phyloP scores from a whole-genome alignment of 1,284 basidiomycete species.

The Sparassis latifolia region DNA sequence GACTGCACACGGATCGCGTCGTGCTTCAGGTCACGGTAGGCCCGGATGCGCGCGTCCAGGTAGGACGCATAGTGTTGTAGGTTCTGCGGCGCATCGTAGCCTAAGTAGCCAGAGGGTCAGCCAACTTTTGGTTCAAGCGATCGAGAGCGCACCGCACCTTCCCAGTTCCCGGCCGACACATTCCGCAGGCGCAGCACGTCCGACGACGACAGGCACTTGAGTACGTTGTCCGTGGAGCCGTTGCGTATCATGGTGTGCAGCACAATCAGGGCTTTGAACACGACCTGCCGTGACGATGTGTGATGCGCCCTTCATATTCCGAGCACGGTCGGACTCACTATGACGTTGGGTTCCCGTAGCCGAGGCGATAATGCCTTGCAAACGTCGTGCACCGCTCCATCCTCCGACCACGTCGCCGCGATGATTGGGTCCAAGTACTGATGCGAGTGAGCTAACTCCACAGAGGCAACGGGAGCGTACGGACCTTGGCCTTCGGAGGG shows the following conservation, averaged over 20 bases:
- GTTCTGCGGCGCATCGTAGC: slow-evolving; percentile 82
- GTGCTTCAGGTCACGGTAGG: slow-evolving; percentile 88
- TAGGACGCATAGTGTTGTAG: slow-evolving; percentile 86
- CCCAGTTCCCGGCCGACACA: slow-evolving; percentile 73
- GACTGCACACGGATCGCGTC: slow-evolving; percentile 89
- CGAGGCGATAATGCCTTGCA: slow-evolving; percentile 80
- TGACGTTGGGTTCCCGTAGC: slow-evolving; percentile 84
- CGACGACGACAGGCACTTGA: slow-evolving; percentile 73
- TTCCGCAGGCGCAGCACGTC: slow-evolving; percentile 78
- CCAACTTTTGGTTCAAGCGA: slow-evolving; percentile 6
- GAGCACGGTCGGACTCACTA: slow-evolving; percentile 46
- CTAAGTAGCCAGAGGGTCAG: slow-evolving; percentile 31
- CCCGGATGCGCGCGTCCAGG: slow-evolving; percentile 84
- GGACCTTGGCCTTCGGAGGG: slow-evolving; percentile 87
- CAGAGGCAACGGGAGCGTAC: slow-evolving; percentile 7
- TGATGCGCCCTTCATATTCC: not conserved
- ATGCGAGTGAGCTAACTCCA: not conserved
- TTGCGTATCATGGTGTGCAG: slow-evolving; percentile 94
- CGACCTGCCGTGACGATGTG: slow-evolving; percentile 49
- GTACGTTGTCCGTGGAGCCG: slow-evolving; percentile 87
- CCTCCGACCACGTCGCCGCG: slow-evolving; percentile 89
- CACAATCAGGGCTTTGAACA: slow-evolving; percentile 94
- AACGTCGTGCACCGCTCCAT: slow-evolving; percentile 88
- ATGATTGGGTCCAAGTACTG: slow-evolving; percentile 90
- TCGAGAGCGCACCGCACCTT: slow-evolving; percentile 44